phyloP scores from a whole-genome alignment of 1,139 yeast species.

The Yamadazyma conglobata region DNA sequence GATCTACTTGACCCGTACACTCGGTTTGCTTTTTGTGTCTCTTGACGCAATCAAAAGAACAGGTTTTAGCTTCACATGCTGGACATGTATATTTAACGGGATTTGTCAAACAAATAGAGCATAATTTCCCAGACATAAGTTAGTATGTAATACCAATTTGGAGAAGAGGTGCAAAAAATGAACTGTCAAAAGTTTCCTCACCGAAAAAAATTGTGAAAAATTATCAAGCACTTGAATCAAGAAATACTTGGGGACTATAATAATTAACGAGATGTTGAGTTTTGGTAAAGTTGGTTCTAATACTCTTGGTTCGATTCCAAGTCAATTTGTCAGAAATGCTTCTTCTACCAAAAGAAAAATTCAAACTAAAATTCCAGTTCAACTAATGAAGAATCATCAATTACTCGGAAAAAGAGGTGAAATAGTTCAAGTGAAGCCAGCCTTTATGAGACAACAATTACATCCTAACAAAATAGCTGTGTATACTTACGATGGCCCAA shows the following conservation, averaged over 20 bases:
- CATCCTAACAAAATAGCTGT: conserved; percentile 72
- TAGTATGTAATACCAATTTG: not conserved
- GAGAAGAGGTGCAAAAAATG: too few species aligned
- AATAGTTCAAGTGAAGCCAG: conserved; percentile 72
- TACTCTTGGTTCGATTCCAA: not conserved
- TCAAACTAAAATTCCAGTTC: conserved; percentile 38
- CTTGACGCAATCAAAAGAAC: conserved; percentile 69
- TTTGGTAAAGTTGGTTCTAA: not conserved
- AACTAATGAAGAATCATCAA: conserved; percentile 64
- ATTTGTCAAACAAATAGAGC: conserved; percentile 50
- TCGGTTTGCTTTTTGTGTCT: conserved; percentile 59
- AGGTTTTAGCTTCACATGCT: conserved; percentile 63
- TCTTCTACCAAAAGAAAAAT: conserved; percentile 1
- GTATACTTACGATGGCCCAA: conserved; percentile 57
- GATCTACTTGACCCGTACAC: conserved; percentile 70
- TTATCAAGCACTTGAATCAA: not conserved
- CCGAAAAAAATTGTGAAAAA: conserved; percentile 3
- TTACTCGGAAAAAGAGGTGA: conserved; percentile 66
- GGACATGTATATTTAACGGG: conserved; percentile 78
- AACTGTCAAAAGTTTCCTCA: too few species aligned
- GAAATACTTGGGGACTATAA: not conserved
- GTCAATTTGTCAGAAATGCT: conserved; percentile 1
- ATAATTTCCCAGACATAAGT: conserved; percentile 18
- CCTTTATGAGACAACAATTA: conserved; percentile 76
- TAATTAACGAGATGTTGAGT: not conserved